phyloP scores from a whole-genome alignment of 805 yeast species.

The Myxozyma kluyveri region DNA sequence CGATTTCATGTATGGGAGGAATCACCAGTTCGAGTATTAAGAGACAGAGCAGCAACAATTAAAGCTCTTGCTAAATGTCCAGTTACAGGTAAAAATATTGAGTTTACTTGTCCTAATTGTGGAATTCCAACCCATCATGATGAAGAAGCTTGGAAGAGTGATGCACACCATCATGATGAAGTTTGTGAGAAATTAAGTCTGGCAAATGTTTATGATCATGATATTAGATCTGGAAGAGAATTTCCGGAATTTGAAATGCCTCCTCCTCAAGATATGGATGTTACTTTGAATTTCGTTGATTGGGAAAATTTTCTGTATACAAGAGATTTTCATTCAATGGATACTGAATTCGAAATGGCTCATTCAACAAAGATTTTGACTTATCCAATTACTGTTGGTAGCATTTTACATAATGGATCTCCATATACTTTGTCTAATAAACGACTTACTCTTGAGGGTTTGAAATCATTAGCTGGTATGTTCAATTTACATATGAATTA shows the following conservation, averaged over 20 bases:
- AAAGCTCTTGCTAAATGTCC: conserved; percentile 73
- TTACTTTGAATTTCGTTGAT: conserved; percentile 65
- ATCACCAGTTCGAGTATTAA: conserved; percentile 80
- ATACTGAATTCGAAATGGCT: conserved; percentile 92
- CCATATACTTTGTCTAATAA: conserved; percentile 86
- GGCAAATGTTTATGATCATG: conserved; percentile 92
- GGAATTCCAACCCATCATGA: conserved; percentile 97
- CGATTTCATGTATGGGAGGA: conserved; percentile 88
- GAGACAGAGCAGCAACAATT: conserved; percentile 88
- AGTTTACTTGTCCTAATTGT: conserved; percentile 84
- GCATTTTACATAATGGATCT: conserved; percentile 76
- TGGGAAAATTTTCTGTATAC: conserved; percentile 97
- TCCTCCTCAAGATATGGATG: conserved; percentile 68
- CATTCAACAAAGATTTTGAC: conserved; percentile 92
- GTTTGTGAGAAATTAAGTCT: conserved; percentile 73
- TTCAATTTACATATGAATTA: background rate
- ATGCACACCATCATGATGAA: conserved; percentile 66
- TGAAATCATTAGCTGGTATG: conserved; percentile 70
- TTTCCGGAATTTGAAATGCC: conserved; percentile 97
- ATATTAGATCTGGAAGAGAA: conserved; percentile 85
- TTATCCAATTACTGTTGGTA: conserved; percentile 86
- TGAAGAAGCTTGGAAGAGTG: conserved; percentile 82
- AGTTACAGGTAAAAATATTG: conserved; percentile 74
- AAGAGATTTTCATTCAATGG: conserved; percentile 91
- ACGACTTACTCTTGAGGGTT: conserved; percentile 76